These are phyloP conservation scores for Fusarium anthophilum DNA, from an alignment of 2,329 filamentous ascomycete genomes.

Conservation along the genomic window DNA sequence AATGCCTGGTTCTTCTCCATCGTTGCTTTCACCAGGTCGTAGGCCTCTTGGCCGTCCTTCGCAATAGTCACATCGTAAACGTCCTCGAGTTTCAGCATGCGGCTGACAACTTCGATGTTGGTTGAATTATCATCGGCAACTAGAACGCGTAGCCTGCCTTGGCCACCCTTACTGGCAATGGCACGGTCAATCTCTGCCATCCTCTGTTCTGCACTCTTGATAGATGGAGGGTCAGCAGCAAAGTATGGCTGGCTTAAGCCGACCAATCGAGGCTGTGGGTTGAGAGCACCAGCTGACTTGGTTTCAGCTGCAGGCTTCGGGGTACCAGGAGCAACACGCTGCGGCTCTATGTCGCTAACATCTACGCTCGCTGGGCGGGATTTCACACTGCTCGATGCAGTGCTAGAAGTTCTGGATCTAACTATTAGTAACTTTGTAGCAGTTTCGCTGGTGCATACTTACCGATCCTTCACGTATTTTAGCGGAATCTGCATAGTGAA, in stretches of 20 bases:
- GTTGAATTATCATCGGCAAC: slow-evolving; percentile 78
- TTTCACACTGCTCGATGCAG: slow-evolving; percentile 62
- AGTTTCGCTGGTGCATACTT: neutral
- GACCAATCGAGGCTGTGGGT: slow-evolving; percentile 79
- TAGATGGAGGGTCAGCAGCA: slow-evolving; percentile 52
- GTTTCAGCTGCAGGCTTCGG: slow-evolving; percentile 42
- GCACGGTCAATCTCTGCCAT: slow-evolving; percentile 72
- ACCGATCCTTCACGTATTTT: slow-evolving; percentile 74
- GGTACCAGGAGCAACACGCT: slow-evolving; percentile 41
- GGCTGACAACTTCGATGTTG: slow-evolving; percentile 67
- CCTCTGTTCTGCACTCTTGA: slow-evolving; percentile 63
- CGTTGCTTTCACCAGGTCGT: slow-evolving; percentile 83
- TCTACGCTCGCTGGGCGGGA: slow-evolving; percentile 60
- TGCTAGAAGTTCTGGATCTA: slow-evolving; percentile 58
- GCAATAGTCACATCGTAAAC: slow-evolving; percentile 91
- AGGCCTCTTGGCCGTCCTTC: slow-evolving; percentile 86
- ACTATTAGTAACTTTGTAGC: slow-evolving; percentile 16
- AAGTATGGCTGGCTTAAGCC: slow-evolving; percentile 89
- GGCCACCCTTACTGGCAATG: slow-evolving; percentile 66
- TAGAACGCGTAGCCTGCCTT: slow-evolving; percentile 77
- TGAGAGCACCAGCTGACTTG: slow-evolving; percentile 57
- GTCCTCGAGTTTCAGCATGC: slow-evolving; percentile 78
- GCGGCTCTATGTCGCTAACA: slow-evolving; percentile 52
- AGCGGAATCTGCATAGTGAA: slow-evolving; percentile 88
- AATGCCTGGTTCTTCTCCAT: slow-evolving; percentile 79